phyloP scores from a whole-genome alignment of 495 filamentous ascomycete genomes.

The Penicillium psychrofluorescens region DNA sequence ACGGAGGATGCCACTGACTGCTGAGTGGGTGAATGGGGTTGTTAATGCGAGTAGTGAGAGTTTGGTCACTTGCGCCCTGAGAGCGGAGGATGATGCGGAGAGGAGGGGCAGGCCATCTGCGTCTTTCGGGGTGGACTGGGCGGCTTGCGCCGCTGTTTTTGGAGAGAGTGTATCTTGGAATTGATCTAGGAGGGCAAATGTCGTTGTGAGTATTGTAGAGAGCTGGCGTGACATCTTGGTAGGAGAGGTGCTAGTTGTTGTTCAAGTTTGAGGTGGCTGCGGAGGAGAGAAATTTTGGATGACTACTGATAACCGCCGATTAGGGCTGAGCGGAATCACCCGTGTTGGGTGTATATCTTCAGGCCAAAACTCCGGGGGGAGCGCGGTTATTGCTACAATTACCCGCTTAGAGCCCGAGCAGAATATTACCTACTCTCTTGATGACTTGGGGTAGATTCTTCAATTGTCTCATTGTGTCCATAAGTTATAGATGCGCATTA shows the following conservation, averaged over 20 bases:
- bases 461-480: too few relatives aligned
- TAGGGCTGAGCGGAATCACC: conserved; percentile 32
- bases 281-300: conserved; percentile 20
- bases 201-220: conserved; percentile 21
- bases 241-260: background rate
- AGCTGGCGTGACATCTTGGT: conserved; percentile 34
- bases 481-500: too few relatives aligned
- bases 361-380: too few relatives aligned
- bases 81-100: conserved; percentile 53
- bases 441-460: too few relatives aligned
- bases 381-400: too few relatives aligned
- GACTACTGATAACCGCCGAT: conserved; percentile 19
- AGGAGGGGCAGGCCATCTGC: conserved; percentile 51
- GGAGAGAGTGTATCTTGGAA: conserved; percentile 31
- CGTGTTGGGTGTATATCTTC: conserved; percentile 3
- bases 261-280: background rate
- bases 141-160: conserved; percentile 10
- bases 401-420: too few relatives aligned
- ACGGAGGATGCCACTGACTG: conserved; percentile 57
- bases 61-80: conserved; percentile 78
- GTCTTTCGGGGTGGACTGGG: conserved; percentile 29
- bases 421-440: too few relatives aligned
- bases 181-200: conserved; percentile 25
- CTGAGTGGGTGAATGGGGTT: conserved; percentile 73
- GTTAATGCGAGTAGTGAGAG: conserved; percentile 79